Evolutionary conservation across 75 land plant genomes (phyloP).

Genomic region (Pseudotsuga menziesii): DNA sequence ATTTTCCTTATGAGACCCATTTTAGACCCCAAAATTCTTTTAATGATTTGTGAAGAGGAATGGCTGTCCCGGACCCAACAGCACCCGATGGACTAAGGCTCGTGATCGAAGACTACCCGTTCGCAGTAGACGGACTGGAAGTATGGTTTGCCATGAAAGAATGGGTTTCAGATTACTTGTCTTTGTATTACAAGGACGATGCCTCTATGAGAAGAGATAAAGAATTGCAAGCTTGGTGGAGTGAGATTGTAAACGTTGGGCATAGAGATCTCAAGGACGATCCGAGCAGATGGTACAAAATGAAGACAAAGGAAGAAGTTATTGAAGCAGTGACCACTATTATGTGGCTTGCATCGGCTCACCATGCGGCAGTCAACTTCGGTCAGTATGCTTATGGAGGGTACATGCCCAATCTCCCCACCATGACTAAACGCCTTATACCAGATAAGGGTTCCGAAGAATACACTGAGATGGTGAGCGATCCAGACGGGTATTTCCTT

Average conservation of each 20-base stretch:
- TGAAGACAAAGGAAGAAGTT: neutral
- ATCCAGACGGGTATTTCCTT: slow-evolving; percentile 21
- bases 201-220: slow-evolving; percentile 11
- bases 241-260: slow-evolving; percentile 21
- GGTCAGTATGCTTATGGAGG: slow-evolving; percentile 42
- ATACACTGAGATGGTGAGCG: slow-evolving; percentile 6
- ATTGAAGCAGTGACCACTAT: slow-evolving; percentile 17
- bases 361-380: slow-evolving; percentile 50
- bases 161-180: slow-evolving; percentile 33
- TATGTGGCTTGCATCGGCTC: slow-evolving; percentile 36
- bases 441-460: slow-evolving; percentile 23
- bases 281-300: slow-evolving; percentile 14
- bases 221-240: slow-evolving; percentile 43
- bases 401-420: slow-evolving; percentile 40
- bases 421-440: slow-evolving; percentile 17
- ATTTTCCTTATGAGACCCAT: too few relatives aligned
- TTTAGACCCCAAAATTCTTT: too few relatives aligned
- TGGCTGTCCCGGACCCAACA: slow-evolving; percentile 40
- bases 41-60: slow-evolving; percentile 38
- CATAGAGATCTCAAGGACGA: slow-evolving; percentile 36
- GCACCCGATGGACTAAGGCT: slow-evolving; percentile 15
- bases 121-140: slow-evolving; percentile 28
- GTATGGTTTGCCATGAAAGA: slow-evolving; percentile 24
- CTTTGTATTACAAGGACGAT: slow-evolving; percentile 22
- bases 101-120: slow-evolving; percentile 34